Evolutionary conservation across 139 green algal genomes (phyloP).

Genomic region (Ettlia oleoabundans): DNA sequence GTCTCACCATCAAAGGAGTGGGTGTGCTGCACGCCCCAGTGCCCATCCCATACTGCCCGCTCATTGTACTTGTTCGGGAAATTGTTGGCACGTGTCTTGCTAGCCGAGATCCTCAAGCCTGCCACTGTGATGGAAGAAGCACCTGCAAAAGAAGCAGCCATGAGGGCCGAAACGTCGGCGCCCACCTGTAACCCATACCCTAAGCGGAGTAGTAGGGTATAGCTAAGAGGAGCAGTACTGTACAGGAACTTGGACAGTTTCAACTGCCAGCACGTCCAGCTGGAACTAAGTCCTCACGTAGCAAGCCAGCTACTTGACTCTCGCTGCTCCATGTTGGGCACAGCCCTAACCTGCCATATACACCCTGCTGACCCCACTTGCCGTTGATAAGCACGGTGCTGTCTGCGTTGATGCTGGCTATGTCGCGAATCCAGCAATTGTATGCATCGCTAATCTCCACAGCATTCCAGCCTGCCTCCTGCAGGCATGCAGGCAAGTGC

Average conservation of each 20-base stretch:
- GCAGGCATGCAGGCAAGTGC: not conserved
- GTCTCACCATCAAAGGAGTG: too few species aligned
- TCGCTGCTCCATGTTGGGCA: not conserved
- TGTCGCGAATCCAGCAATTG: conserved; percentile 10
- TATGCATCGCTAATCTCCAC: not conserved
- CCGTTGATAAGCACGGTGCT: conserved; percentile 5
- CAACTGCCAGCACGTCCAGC: too few species aligned
- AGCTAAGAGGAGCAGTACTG: too few species aligned
- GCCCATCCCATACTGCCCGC: not conserved
- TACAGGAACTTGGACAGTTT: too few species aligned
- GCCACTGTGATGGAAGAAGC: not conserved
- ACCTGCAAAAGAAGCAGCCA: not conserved
- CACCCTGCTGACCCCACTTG: too few species aligned
- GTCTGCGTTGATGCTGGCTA: conserved; percentile 9
- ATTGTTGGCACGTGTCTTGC: not conserved
- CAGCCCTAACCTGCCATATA: too few species aligned
- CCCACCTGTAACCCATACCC: too few species aligned
- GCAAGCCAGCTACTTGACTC: not conserved
- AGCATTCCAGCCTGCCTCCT: conserved; percentile 17
- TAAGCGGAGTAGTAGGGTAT: too few species aligned
- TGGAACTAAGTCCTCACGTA: not conserved
- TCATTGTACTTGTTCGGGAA: conserved; percentile 1
- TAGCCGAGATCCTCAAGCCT: not conserved
- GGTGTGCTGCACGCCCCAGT: conserved; percentile 17
- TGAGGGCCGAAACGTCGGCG: too few species aligned